These are phyloP conservation scores for Colletotrichum sp. DNA, from an alignment of 2,329 filamentous ascomycete genomes.

Conservation along the genomic window DNA sequence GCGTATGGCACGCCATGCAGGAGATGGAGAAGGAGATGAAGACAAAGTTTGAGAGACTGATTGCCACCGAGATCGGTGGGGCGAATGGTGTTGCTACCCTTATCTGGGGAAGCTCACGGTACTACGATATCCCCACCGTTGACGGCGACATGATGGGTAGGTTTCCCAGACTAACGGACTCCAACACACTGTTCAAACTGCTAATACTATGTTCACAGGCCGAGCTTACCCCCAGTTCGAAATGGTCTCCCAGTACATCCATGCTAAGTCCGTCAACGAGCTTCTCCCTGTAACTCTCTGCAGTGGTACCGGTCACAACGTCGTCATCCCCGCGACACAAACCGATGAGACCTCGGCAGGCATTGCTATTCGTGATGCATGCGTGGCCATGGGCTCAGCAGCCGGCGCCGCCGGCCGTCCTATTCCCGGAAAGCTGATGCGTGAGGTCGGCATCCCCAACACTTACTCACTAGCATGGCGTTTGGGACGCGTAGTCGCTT, in stretches of 20 bases:
- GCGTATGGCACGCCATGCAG: slow-evolving; percentile 18
- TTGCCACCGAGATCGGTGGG: slow-evolving; percentile 50
- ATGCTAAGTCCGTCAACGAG: slow-evolving; percentile 30
- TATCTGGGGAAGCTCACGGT: slow-evolving; percentile 39
- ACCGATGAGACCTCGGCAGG: slow-evolving; percentile 23
- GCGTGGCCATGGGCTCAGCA: slow-evolving; percentile 33
- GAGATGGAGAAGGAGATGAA: slow-evolving; percentile 12
- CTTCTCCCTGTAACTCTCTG: slow-evolving; percentile 28
- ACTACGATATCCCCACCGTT: slow-evolving; percentile 38
- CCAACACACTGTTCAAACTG: slow-evolving; percentile 25
- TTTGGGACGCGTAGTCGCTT: slow-evolving; percentile 55
- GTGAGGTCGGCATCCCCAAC: slow-evolving; percentile 36
- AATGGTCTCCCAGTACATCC: slow-evolving; percentile 32
- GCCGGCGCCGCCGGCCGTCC: slow-evolving; percentile 38
- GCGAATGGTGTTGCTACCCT: slow-evolving; percentile 52
- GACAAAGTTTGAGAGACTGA: slow-evolving; percentile 16
- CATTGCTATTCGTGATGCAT: slow-evolving; percentile 28
- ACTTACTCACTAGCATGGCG: slow-evolving; percentile 43
- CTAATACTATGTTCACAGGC: slow-evolving; percentile 1
- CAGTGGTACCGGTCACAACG: slow-evolving; percentile 26
- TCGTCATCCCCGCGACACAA: slow-evolving; percentile 25
- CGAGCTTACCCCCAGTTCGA: slow-evolving; percentile 31
- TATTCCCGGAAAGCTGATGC: slow-evolving; percentile 34
- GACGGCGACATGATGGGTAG: slow-evolving; percentile 45
- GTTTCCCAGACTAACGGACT: slow-evolving; percentile 12